Conservation (phyloP, 371 early-diverging fungal species). For the Mortierella sp. region DNA sequence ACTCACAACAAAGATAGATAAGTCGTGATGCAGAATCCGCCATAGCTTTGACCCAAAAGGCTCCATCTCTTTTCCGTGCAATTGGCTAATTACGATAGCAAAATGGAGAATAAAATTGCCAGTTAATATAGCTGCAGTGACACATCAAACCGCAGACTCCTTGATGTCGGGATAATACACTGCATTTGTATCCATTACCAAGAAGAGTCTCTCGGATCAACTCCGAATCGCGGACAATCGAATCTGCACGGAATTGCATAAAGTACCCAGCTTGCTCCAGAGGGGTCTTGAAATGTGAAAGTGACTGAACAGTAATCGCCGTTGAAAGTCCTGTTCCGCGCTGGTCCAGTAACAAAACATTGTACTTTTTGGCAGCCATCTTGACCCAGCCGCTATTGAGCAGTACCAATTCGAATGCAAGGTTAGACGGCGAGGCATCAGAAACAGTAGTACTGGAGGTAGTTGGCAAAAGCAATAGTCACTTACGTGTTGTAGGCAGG, state of each 20-base stretch:
- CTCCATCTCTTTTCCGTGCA: conserved; percentile 58
- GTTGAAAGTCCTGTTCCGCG: conserved; percentile 82
- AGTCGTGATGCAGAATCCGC: conserved; percentile 81
- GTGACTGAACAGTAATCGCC: conserved; percentile 68
- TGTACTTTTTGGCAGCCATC: conserved; percentile 74
- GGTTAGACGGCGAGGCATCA: neutral
- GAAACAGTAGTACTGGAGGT: neutral
- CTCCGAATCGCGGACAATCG: conserved; percentile 80
- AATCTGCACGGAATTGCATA: conserved; percentile 79
- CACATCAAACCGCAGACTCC: neutral
- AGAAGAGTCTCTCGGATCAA: conserved; percentile 70
- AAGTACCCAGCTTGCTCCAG: conserved; percentile 74
- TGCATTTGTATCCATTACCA: conserved; percentile 24
- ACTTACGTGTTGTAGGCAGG: conserved; percentile 55
- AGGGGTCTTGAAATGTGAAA: conserved; percentile 60
- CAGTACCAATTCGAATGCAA: neutral
- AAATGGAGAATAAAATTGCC: neutral
- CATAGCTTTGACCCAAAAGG: conserved; percentile 80
- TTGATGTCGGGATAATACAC: neutral
- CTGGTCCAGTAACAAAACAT: conserved; percentile 77
- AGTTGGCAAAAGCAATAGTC: neutral
- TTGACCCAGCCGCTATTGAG: conserved; percentile 72
- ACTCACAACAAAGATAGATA: conserved; percentile 80
- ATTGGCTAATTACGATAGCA: conserved; percentile 28
- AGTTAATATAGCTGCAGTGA: neutral